Conservation (phyloP, 768 basidiomycete genomes). For the Tylopilus plumbeoviolaceoides region DNA sequence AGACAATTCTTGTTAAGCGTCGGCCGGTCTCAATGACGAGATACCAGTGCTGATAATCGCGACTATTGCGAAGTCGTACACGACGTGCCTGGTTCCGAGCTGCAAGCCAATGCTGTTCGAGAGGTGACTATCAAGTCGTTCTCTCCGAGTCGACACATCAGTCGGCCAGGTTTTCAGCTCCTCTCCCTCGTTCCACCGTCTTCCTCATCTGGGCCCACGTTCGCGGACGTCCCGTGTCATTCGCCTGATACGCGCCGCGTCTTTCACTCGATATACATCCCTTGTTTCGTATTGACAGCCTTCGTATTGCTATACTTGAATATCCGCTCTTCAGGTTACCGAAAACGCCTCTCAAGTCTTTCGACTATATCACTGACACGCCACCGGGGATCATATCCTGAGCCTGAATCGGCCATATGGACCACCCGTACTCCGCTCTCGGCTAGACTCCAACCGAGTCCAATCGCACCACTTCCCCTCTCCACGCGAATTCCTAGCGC, state of each 20-base stretch:
- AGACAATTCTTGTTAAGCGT: constrained; percentile 12
- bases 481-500: constrained; percentile 40
- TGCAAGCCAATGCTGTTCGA: constrained; percentile 37
- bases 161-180: constrained; percentile 79
- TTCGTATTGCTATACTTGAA: constrained; percentile 45
- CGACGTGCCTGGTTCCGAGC: constrained; percentile 29
- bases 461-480: constrained; percentile 35
- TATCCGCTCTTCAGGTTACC: constrained; percentile 22
- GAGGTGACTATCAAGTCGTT: constrained; percentile 91
- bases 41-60: constrained; percentile 76
- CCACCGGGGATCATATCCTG: constrained; percentile 20
- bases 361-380: constrained; percentile 34
- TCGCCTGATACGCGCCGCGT: constrained; percentile 71
- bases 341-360: constrained; percentile 18
- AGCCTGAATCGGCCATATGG: constrained; percentile 38
- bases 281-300: constrained; percentile 53
- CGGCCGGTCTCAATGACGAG: not conserved
- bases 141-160: constrained; percentile 68
- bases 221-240: constrained; percentile 66
- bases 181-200: constrained; percentile 55
- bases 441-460: constrained; percentile 35
- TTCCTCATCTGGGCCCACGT: constrained; percentile 37
- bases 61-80: constrained; percentile 84
- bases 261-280: constrained; percentile 60
- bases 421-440: constrained; percentile 42